Evolutionary conservation across 495 filamentous ascomycete genomes (phyloP), one percentile per base, ranked within the genome.

Genomic region (Lepraria neglecta): DNA sequence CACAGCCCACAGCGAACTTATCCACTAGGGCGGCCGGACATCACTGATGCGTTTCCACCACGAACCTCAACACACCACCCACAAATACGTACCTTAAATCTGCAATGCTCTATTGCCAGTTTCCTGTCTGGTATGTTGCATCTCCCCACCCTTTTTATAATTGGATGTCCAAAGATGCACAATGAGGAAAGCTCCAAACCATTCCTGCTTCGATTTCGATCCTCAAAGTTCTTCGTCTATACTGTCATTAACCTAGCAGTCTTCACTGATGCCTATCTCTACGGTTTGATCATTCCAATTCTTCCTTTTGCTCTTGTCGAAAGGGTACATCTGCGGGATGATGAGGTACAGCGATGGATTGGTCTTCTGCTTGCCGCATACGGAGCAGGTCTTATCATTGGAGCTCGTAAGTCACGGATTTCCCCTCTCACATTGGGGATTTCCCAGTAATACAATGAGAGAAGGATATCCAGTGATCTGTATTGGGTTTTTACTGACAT

Each of bases 351-450:
- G 69, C 76, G 76, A 60, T 91, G 87, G 86, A 80, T 88, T 17
- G 87, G 87, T 11, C 77, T 92, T 21, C 77, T 95, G 3, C 76
- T 94, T 6, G 86, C 87, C 19, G 82, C 84, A 14, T 92, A 90
- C 70, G 89, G 87, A 27, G 86, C 76, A 1, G 83, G 86, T 5
- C 73, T 92, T 11, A 79, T 90, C 56, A 72, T 84, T 11, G 79
- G 73, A 42, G 80, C 79, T 56, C 80, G 77, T 83, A 62, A 68
- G 77, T 76, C 24, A 17, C 42, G 17, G 27, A 50, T 35, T 33
- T 11, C 42, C 24, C 3, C 35, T 19, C 0, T 53, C 28, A 11
- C 17, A 11, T 45, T 6, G 12, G 14, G 21, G 6, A 15, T 11
- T 14, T 50, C 12, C 19, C 47, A n/a, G n/a, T n/a, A n/a, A n/a